Evolutionary conservation across 73 alveolate species (phyloP).

Genomic region (Paramecium pentaurelia): DNA sequence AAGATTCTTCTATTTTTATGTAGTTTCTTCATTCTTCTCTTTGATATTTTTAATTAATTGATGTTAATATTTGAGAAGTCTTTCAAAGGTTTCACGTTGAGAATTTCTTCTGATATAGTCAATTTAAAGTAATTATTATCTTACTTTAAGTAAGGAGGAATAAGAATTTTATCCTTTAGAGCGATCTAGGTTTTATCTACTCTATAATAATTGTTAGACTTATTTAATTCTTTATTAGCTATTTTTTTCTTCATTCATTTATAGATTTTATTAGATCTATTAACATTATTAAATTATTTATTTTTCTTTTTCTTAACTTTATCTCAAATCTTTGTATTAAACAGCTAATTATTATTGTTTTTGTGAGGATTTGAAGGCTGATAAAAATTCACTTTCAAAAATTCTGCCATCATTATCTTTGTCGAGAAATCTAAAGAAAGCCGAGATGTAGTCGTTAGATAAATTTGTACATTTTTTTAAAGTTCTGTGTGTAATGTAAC

Average conservation of each 20-base stretch:
- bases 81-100: conserved; percentile 16
- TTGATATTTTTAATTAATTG: neutral
- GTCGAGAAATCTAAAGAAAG: neutral
- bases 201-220: neutral
- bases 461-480: neutral
- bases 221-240: neutral
- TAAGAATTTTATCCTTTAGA: neutral
- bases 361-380: neutral
- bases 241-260: neutral
- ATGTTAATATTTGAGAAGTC: neutral
- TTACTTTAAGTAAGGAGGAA: neutral
- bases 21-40: neutral
- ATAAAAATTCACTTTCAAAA: neutral
- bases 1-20: neutral
- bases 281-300: neutral
- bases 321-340: neutral
- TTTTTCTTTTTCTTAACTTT: conserved; percentile 14
- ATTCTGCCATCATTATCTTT: conserved; percentile 16
- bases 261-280: neutral
- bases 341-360: neutral
- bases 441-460: neutral
- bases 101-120: conserved; percentile 30
- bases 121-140: conserved; percentile 1
- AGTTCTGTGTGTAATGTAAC: neutral
- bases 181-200: conserved; percentile 2